These are phyloP conservation scores for Cephalotrichum gorgonifer DNA, from an alignment of 2,329 filamentous ascomycete genomes.

Conservation along the genomic window DNA sequence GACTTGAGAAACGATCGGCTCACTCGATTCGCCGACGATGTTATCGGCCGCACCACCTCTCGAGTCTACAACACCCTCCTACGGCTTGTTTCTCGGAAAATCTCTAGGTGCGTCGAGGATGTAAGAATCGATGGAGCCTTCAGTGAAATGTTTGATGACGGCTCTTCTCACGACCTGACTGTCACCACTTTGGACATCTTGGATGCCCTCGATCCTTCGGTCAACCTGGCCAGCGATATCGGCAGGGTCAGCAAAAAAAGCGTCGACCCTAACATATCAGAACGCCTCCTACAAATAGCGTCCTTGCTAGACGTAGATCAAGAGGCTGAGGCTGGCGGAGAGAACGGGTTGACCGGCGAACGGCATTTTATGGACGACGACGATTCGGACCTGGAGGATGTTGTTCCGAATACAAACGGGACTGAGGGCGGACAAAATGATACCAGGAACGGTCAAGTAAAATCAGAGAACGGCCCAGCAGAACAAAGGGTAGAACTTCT, in stretches of 20 bases:
- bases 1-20: constrained; percentile 72
- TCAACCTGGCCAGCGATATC: constrained; percentile 47
- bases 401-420: not conserved
- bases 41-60: constrained; percentile 63
- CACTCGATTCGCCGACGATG: constrained; percentile 58
- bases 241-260: constrained; percentile 40
- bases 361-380: constrained; percentile 14
- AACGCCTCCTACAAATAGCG: constrained; percentile 30
- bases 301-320: constrained; percentile 18
- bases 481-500: constrained; percentile 36
- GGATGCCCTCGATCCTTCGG: constrained; percentile 37
- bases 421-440: constrained; percentile 16
- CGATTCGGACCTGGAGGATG: constrained; percentile 19
- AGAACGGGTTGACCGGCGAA: not conserved
- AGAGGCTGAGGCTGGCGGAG: constrained; percentile 10
- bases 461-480: constrained; percentile 38
- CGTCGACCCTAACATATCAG: constrained; percentile 23
- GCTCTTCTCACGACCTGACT: constrained; percentile 17
- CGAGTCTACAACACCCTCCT: constrained; percentile 70
- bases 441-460: constrained; percentile 26
- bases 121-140: constrained; percentile 31
- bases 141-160: constrained; percentile 19
- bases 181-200: constrained; percentile 48
- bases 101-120: constrained; percentile 56
- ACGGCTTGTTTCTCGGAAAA: constrained; percentile 56